Evolutionary conservation across 352 stramenopile species (phyloP), one percentile per base, ranked within the genome.

Genomic region (Phytophthora sp.): DNA sequence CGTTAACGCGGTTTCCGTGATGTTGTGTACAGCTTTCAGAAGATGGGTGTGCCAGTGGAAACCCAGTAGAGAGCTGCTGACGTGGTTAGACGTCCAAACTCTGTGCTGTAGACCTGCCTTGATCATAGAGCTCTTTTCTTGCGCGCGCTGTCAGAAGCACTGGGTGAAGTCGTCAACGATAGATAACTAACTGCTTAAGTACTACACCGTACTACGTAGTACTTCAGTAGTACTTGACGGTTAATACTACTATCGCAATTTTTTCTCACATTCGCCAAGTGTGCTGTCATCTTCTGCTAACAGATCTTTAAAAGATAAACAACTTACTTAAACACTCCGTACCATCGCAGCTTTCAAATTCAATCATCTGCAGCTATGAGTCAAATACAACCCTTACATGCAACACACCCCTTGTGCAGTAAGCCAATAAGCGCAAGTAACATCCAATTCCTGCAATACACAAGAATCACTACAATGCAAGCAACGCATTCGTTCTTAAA

Each of bases 11-110:
- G 23, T 3, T 51, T 7, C n/a, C n/a, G n/a, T n/a, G n/a, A n/a
- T n/a, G n/a, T 58, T 63, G 7, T 59, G 1, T 57, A 36, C 57
- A 93, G 82, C 23, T 91, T 93, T 71, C 73, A 84, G 57, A 86
- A 82, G 51, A 75, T 93, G 69, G 84, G 84, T 23, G 62, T 93
- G 24, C 69, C 86, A 15, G 77, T 91, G 12, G 69, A 83, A n/a
- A 71, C 68, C 23, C 71, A 63, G 26, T 86, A 88, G 61, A 71
- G 20, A 33, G 24, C 9, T 44, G 21, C 9, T 35, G 24, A 5
- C 11, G 24, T 36, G 36, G 0, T 33, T 61, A 27, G 21, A 52
- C 36, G 20, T 53, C 59, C 13, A 33, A 33, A 23, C 38, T 27
- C 31, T 46, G 35, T 50, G 42, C 42, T 59, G 38, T 58, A 63